Percentiles rank a stretch among this genome's conserved stretches.
phyloP scores from a whole-genome alignment of 306 rosid species.

The Pterocarpus macrocarpus region DNA sequence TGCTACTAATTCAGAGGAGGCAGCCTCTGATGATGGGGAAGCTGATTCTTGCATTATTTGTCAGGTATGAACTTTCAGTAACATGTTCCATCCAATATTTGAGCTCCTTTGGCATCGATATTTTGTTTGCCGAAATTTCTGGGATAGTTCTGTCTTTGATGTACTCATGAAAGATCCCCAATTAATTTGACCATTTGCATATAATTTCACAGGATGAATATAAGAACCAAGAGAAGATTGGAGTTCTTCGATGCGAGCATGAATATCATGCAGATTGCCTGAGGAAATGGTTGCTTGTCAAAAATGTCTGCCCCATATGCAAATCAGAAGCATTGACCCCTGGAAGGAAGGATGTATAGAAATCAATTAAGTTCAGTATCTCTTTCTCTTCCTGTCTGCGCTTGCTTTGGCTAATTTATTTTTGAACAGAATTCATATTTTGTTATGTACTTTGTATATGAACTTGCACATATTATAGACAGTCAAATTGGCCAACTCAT shows the following conservation, averaged over 20 bases:
- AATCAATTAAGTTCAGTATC: neutral
- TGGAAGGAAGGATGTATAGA: conserved; percentile 58
- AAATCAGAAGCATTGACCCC: conserved; percentile 83
- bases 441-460: conserved; percentile 66
- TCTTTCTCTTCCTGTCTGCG: conserved; percentile 38
- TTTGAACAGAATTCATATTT: conserved; percentile 53
- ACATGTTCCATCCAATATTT: neutral
- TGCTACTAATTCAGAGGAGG: conserved; percentile 63
- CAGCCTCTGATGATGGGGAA: conserved; percentile 65
- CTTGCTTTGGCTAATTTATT: conserved; percentile 47
- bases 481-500: conserved; percentile 59
- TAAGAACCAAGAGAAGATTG: conserved; percentile 72
- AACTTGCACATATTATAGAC: conserved; percentile 65
- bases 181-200: conserved; percentile 23
- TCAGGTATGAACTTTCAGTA: conserved; percentile 65
- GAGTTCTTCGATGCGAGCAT: conserved; percentile 83
- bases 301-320: conserved; percentile 96
- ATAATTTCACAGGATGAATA: conserved; percentile 74
- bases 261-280: conserved; percentile 88
- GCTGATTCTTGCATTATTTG: conserved; percentile 84
- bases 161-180: neutral
- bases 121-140: conserved; percentile 11
- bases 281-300: conserved; percentile 83
- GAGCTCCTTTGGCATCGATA: neutral
- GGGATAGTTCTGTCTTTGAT: conserved; percentile 9